Evolutionary conservation across 2,329 filamentous ascomycete species (phyloP), one percentile per base, ranked within the genome.

Genomic region (Tricladium varicosporioides): DNA sequence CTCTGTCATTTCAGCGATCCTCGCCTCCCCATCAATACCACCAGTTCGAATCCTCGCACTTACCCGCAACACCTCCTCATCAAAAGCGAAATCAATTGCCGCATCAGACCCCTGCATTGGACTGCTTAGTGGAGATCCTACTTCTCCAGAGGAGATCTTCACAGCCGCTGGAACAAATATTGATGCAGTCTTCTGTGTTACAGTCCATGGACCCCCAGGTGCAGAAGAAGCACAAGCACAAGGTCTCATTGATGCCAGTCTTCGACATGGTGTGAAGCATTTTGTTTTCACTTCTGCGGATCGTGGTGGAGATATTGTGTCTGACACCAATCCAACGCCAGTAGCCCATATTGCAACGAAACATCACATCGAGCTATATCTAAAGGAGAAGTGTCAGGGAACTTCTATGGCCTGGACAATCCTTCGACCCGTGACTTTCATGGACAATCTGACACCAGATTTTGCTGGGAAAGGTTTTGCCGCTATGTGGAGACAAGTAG

Each of bases 281-380:
- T 85, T 88, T 63, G 79, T 89, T 47, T 88, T 87, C 71, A 80
- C 77, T 32, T 82, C 78, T 54, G 82, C 87, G 27, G 86, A 88
- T 60, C 82, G 85, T 43, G 83, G 84, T 45, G 83, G 84, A 48
- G 71, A 73, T 19, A 70, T 70, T 2, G 76, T 75, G 5, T 79
- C 77, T 48, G 77, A 79, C 64, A 75, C 77, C 5, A 78, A 77
- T 58, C 73, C 77, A 0, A 87, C 84, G 0, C 65, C 75, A 0
- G 76, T 88, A 47, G 81, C 82, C 0, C 84, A 89, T 69, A 88
- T 88, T 68, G 76, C 76, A 57, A 76, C 70, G 63, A 89, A 89
- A 67, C 76, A 82, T 63, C 69, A 77, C 9, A 84, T 88, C 63
- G 86, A 89, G 71, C 72, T 79, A 53, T 75, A 88, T 61, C 76